Percentiles rank a stretch among this genome's conserved stretches.
Evolutionary conservation across 2,329 filamentous ascomycete genomes (phyloP).

Genomic region (Ophiostoma sp.): DNA sequence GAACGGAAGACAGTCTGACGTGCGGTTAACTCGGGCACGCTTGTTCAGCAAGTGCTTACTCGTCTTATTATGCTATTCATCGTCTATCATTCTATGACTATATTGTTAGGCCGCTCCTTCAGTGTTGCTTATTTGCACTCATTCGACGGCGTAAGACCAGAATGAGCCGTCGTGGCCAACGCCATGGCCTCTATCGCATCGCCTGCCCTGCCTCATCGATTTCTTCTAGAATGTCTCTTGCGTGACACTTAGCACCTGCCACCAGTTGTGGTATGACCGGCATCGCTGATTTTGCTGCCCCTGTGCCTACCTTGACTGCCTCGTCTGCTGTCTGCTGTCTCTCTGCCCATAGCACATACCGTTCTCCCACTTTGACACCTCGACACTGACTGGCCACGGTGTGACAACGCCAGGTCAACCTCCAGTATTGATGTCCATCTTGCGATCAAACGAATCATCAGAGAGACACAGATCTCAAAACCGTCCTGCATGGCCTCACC

Average conservation of each 20-base stretch:
- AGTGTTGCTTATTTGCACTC: not conserved
- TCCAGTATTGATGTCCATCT: no score
- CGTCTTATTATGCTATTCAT: not conserved
- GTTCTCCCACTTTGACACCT: not conserved
- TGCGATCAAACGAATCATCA: no score
- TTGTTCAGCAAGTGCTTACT: conserved; percentile 2
- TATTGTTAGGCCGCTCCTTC: not conserved
- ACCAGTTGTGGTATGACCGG: no score
- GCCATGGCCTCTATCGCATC: no score
- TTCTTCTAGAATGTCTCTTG: no score
- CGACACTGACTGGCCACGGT: not conserved
- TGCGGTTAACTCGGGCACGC: not conserved
- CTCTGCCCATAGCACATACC: no score
- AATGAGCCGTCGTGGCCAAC: no score
- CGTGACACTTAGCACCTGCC: no score
- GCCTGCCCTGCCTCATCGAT: no score
- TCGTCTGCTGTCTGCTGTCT: not conserved
- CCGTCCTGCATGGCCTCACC: not conserved
- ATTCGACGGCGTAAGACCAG: no score
- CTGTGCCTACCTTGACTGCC: no score
- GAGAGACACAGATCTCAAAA: conserved; percentile 6
- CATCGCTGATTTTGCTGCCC: no score
- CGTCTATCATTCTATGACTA: not conserved
- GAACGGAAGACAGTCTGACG: not conserved
- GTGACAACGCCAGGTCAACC: not conserved